A percentile compares a stretch with the other conserved stretches of the same genome.
phyloP scores from a whole-genome alignment of 306 rosid genomes.

The Corylus heterophylla region DNA sequence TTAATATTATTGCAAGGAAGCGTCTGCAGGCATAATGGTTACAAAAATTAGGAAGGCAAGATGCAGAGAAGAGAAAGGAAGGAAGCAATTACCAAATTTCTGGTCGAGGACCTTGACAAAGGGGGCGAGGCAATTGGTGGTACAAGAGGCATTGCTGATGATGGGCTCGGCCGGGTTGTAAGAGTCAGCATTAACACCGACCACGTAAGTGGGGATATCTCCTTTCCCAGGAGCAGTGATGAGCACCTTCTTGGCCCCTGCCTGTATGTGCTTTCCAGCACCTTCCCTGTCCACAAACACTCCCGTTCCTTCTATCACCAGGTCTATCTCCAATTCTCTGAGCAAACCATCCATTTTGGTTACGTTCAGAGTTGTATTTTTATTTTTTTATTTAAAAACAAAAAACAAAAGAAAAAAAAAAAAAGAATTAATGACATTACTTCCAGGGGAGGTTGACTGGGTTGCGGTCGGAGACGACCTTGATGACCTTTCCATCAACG shows the following conservation, averaged over 20 bases:
- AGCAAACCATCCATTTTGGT: conserved; percentile 6
- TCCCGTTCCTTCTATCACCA: conserved; percentile 98
- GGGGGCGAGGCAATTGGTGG: conserved; percentile 99
- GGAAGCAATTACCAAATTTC: conserved; percentile 65
- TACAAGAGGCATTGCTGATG: conserved; percentile 99
- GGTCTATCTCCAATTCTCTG: conserved; percentile 84
- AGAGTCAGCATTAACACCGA: conserved; percentile 83
- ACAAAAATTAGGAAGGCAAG: background rate
- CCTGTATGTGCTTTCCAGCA: conserved; percentile 89
- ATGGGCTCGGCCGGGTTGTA: conserved; percentile 70
- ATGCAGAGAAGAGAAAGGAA: background rate
- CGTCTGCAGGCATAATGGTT: no score
- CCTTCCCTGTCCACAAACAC: conserved; percentile 98
- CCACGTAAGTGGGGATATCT: conserved; percentile 94
- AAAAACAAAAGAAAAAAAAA: no score
- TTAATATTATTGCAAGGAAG: no score
- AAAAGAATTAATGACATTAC: conserved; percentile 29
- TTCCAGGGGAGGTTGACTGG: conserved; percentile 86
- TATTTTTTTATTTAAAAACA: background rate
- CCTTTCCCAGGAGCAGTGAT: conserved; percentile 99
- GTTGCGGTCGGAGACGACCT: conserved; percentile 85
- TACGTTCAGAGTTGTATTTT: background rate
- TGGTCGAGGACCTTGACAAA: conserved; percentile 96
- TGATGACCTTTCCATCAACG: conserved; percentile 84
- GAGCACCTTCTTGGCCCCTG: conserved; percentile 96